These are phyloP conservation scores for Musa beccarii DNA, from an alignment of 176 grass and related monocot species.

Conservation along the genomic window DNA sequence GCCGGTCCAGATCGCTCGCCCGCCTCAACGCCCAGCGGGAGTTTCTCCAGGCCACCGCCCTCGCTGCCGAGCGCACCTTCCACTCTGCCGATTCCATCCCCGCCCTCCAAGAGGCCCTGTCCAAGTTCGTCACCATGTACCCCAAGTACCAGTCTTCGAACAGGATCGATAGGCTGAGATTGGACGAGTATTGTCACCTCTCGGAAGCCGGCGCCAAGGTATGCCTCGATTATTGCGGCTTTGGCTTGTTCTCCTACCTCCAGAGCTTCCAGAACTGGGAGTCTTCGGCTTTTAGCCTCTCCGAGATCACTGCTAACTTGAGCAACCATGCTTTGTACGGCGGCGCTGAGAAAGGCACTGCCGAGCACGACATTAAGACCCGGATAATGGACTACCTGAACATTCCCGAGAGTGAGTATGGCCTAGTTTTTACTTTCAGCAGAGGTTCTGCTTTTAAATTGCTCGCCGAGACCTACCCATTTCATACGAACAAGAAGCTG, in stretches of 20 bases:
- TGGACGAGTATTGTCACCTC: constrained; percentile 75
- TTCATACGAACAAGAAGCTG: constrained; percentile 75
- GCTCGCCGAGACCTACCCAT: constrained; percentile 85
- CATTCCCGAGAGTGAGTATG: constrained; percentile 90
- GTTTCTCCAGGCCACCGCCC: constrained; percentile 68
- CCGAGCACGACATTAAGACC: constrained; percentile 59
- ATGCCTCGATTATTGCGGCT: constrained; percentile 97
- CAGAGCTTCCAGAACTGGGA: constrained; percentile 66
- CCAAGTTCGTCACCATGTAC: constrained; percentile 92
- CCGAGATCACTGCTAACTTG: constrained; percentile 85
- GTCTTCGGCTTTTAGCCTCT: constrained; percentile 68
- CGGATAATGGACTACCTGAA: constrained; percentile 97
- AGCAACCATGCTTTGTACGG: constrained; percentile 95
- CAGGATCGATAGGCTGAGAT: constrained; percentile 61
- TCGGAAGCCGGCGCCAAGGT: constrained; percentile 50
- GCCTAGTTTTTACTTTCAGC: constrained; percentile 82
- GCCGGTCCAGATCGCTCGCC: constrained; percentile 74
- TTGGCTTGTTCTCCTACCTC: constrained; percentile 86
- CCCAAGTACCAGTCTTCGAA: constrained; percentile 60
- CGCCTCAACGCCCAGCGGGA: constrained; percentile 80
- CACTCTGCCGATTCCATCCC: constrained; percentile 47
- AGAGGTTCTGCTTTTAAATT: constrained; percentile 84
- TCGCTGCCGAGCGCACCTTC: constrained; percentile 81
- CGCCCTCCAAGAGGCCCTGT: constrained; percentile 44
- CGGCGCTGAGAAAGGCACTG: constrained; percentile 64